These are phyloP conservation scores for Russula brevipes DNA, from an alignment of 768 basidiomycete genomes.

Conservation along the genomic window DNA sequence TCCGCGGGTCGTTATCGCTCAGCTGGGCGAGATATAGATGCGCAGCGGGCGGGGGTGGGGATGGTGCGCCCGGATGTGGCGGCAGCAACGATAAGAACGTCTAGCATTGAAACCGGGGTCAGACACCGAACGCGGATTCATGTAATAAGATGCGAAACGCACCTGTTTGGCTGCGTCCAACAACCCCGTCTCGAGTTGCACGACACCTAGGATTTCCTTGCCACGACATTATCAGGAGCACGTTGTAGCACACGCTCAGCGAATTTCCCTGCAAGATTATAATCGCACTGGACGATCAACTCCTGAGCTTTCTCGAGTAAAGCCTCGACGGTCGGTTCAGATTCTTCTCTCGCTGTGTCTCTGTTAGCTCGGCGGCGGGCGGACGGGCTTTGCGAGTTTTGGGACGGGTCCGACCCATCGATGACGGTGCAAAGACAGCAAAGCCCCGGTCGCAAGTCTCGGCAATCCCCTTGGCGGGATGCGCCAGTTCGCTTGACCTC, in stretches of 20 bases:
- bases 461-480: background rate
- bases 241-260: constrained; percentile 60
- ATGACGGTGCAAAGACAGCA: background rate
- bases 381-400: constrained; percentile 31
- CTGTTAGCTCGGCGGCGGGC: constrained; percentile 31
- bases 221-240: constrained; percentile 61
- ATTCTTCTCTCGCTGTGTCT: constrained; percentile 28
- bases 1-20: constrained; percentile 66
- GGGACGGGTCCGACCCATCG: constrained; percentile 34
- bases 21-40: constrained; percentile 88
- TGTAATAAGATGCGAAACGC: constrained; percentile 25
- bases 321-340: constrained; percentile 37
- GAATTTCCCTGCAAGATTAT: constrained; percentile 73
- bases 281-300: constrained; percentile 81
- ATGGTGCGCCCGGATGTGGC: constrained; percentile 53
- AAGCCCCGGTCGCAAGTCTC: background rate
- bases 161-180: constrained; percentile 66
- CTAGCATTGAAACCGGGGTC: constrained; percentile 34
- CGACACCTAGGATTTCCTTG: constrained; percentile 75
- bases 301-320: constrained; percentile 73
- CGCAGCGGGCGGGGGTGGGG: constrained; percentile 64
- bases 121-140: background rate
- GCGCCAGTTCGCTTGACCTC: background rate
- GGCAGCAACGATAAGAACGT: constrained; percentile 58
- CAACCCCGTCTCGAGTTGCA: constrained; percentile 74